These are phyloP conservation scores for Fusarium foetens DNA, from an alignment of 2,329 filamentous ascomycete genomes.

Conservation along the genomic window DNA sequence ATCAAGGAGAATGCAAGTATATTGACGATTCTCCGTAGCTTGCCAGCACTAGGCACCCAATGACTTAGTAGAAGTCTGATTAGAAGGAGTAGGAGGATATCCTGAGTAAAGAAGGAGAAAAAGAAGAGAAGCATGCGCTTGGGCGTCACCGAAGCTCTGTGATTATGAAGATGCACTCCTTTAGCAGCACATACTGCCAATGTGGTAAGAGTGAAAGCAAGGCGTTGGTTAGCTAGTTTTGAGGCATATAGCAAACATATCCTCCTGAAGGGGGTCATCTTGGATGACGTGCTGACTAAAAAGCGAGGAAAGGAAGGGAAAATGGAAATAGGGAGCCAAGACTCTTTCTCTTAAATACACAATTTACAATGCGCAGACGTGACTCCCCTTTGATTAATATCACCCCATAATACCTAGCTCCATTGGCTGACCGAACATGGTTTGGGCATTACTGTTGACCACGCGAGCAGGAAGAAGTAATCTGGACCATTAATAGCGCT, in stretches of 20 bases:
- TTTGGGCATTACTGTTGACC: background rate
- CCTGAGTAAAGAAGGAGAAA: slow-evolving; percentile 34
- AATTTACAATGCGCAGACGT: no score
- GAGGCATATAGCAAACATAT: background rate
- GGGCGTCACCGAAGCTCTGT: background rate
- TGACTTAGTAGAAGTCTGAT: slow-evolving; percentile 46
- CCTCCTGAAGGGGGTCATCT: background rate
- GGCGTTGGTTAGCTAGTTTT: background rate
- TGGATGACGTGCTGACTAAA: background rate
- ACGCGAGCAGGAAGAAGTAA: background rate
- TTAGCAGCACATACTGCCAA: background rate
- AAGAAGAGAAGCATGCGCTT: background rate
- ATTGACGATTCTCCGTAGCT: slow-evolving; percentile 10
- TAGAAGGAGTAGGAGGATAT: slow-evolving; percentile 46
- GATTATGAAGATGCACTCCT: background rate
- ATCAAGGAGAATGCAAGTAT: background rate
- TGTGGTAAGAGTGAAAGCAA: background rate
- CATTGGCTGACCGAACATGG: background rate
- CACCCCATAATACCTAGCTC: background rate
- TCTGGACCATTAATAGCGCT: background rate
- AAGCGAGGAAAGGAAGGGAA: background rate
- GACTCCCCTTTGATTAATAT: background rate
- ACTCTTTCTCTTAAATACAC: background rate
- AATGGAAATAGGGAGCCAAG: background rate
- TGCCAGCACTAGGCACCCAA: slow-evolving; percentile 24